Evolutionary conservation across 2,329 filamentous ascomycete genomes (phyloP), one percentile per base, ranked within the genome.

Genomic region (Monosporascus sp.): DNA sequence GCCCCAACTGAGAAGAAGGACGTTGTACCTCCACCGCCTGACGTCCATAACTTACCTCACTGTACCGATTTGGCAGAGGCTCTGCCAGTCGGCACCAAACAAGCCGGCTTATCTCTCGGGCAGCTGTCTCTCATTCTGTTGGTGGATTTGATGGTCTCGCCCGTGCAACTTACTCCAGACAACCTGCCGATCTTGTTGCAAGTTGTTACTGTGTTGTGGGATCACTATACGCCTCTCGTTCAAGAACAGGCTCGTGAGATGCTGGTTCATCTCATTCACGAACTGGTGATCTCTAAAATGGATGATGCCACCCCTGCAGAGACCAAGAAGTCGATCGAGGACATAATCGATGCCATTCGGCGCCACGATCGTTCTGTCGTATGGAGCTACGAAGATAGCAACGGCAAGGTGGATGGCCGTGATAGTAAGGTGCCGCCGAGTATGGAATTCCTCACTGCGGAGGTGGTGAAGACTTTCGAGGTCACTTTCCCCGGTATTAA

Each of bases 231-330:
- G 1, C 85, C 90, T 3, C 82, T 97, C 11, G 94, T 99, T 1
- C 93, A 97, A 69, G 94, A 97, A 61, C 93, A 99, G 70, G 92
- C 95, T 31, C 85, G 92, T 48, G 94, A 99, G 71, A 96, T 99
- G 92, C 82, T 99, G 17, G 92, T 99, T 2, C 94, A 99, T 74
- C 80, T 99, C 19, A 95, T 99, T 47, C 94, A 99, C 64, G 94
- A 97, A 69, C 79, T 97, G 7, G 91, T 99, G 38, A 91, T 97
- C 27, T 84, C 84, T 1, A 80, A 76, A 45, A 85, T 96, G 55
- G 88, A 95, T 52, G 84, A 90, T 48, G 80, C 85, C 7, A 80
- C 78, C 19, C 83, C 85, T 5, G 68, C 70, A 1, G 72, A 76
- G 2, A 84, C 84, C 50, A 91, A 90, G 65, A 80, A 84, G 57